Base-by-base conservation (phyloP, 306 rosid species). In the Quercus rubra region DNA sequence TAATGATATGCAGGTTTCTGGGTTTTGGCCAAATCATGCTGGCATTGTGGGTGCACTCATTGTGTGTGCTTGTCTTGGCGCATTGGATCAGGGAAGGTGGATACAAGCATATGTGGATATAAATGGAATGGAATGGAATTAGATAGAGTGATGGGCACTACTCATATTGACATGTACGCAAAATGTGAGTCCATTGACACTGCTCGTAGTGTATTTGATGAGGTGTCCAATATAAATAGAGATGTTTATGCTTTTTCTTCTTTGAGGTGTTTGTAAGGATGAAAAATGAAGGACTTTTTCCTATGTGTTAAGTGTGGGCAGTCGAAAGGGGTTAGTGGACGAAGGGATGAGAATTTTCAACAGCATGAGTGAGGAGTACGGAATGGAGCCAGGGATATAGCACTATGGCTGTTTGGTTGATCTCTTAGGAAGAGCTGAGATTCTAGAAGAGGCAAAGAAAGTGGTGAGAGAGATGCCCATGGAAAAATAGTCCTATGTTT, bases 181-280 rank as follows among this genome's bases (percentile, higher is more conserved):
- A 79, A 87, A 82, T 87, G 88, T 13, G 88, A 88, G 5, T 81
- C 81, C 74, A 66, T 87, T 35, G 82, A 76, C 49, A 70, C 73
- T 76, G 88, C 88, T 73, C 17, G 49, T 30, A 33, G 6, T 69
- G 82, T 81, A 38, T 87, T 84, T 76, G 56, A 81, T 67, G 70
- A 76, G 78, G 76, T 87, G 88, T 66, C 68, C 1, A 41, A 76
- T 35, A 1, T 6, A 6, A 35, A 35, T 13, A 87, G 76, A 82
- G 86, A 87, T 69, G 86, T 84, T 15, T 87, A 49, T 84, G 84
- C 83, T 46, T 87, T 87, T 70, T 81, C 90, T 68, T 81, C 84
- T 67, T 81, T 87, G 81, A 49, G 20, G 59, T 87, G 70, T 84
- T 81, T 58, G 80, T 3, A 17, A 79, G 69, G 56, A 87, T 87